phyloP scores from a whole-genome alignment of 228 moss, liverwort and hornwort genomes.

The Sphagnum magellanicum region DNA sequence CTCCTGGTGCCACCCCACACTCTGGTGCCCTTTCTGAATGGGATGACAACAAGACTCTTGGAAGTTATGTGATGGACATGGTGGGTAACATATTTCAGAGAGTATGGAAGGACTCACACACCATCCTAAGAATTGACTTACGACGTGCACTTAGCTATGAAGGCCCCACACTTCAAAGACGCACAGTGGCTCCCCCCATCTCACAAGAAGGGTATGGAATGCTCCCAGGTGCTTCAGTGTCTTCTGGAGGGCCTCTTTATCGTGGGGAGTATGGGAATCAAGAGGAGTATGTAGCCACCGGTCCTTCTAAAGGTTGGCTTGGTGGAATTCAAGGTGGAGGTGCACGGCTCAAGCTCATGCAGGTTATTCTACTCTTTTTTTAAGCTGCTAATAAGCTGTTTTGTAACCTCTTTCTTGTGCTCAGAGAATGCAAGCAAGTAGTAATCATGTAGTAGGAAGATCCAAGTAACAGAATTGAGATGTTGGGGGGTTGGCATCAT shows the following conservation, averaged over 20 bases:
- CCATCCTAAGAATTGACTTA: slow-evolving; percentile 60
- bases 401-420: neutral
- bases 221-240: slow-evolving; percentile 18
- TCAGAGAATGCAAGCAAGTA: neutral
- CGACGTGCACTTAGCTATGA: slow-evolving; percentile 37
- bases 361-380: slow-evolving; percentile 22
- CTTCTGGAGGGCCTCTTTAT: slow-evolving; percentile 21
- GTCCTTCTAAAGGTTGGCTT: slow-evolving; percentile 33
- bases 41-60: slow-evolving; percentile 33
- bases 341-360: slow-evolving; percentile 72
- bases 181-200: neutral
- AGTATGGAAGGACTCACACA: slow-evolving; percentile 57
- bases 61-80: slow-evolving; percentile 25
- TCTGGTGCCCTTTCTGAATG: slow-evolving; percentile 3
- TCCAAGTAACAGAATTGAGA: neutral
- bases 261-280: slow-evolving; percentile 13
- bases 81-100: slow-evolving; percentile 18
- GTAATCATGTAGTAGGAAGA: neutral
- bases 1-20: neutral
- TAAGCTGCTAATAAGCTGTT: neutral
- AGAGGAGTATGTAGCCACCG: slow-evolving; percentile 36
- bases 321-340: slow-evolving; percentile 60
- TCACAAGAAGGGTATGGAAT: neutral
- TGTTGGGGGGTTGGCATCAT: neutral
- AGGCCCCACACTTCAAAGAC: slow-evolving; percentile 17